Conservation (phyloP, 331 rosid species). For the Cucumis variabilis region DNA sequence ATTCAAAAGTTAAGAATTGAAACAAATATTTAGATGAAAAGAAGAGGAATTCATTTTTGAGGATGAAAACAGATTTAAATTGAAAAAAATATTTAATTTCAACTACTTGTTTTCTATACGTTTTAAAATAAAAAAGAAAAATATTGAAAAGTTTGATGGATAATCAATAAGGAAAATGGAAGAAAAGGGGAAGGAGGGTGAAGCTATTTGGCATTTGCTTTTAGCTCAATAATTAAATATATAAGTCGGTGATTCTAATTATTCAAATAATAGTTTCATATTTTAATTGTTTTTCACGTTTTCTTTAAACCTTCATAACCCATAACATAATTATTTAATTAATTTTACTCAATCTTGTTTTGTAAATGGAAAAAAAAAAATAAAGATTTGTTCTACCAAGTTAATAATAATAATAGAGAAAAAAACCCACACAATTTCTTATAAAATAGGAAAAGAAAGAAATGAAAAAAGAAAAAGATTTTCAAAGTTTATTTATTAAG, state of each 20-base stretch:
- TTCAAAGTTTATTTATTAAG: too few relatives aligned
- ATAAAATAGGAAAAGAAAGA: too few relatives aligned
- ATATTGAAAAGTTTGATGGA: not conserved
- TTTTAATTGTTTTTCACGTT: slow-evolving; percentile 10
- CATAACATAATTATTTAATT: not conserved
- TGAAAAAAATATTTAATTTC: not conserved
- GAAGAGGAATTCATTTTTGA: not conserved
- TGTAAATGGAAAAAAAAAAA: too few relatives aligned
- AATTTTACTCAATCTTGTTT: not conserved
- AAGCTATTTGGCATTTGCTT: not conserved
- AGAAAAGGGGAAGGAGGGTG: too few relatives aligned
- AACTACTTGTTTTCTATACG: not conserved
- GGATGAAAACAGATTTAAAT: not conserved
- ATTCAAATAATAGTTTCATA: not conserved
- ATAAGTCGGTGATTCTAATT: slow-evolving; percentile 23
- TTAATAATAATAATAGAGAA: too few relatives aligned
- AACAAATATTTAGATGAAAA: not conserved
- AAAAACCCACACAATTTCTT: not conserved
- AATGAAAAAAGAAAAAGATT: too few relatives aligned
- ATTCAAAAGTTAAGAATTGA: not conserved
- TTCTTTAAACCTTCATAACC: not conserved
- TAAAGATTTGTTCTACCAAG: too few relatives aligned
- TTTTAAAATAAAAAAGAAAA: too few relatives aligned
- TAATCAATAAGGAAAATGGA: not conserved
- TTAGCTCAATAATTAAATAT: not conserved